Percentiles rank a stretch among this genome's conserved stretches.
phyloP scores from a whole-genome alignment of 768 basidiomycete genomes.

The Naganishia onofrii region DNA sequence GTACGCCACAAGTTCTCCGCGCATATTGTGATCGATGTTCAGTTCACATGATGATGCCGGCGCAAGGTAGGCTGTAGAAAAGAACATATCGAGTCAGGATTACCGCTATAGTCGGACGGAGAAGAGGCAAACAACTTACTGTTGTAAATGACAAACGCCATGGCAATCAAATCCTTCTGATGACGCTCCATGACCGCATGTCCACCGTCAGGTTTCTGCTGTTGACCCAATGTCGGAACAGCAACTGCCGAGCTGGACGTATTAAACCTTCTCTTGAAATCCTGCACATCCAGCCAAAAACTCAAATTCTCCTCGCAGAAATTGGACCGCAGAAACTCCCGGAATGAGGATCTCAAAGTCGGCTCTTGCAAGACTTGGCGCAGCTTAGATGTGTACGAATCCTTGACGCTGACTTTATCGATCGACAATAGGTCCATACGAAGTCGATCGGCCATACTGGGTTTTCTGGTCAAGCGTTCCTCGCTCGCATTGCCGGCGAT shows the following conservation, averaged over 20 bases:
- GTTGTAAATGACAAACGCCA: slow-evolving; percentile 71
- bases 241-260: slow-evolving; percentile 86
- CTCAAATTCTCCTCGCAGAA: slow-evolving; percentile 98
- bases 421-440: slow-evolving; percentile 34
- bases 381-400: slow-evolving; percentile 88
- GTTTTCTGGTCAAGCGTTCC: slow-evolving; percentile 27
- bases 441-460: slow-evolving; percentile 27
- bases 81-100: too few species aligned
- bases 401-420: slow-evolving; percentile 58
- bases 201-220: slow-evolving; percentile 56
- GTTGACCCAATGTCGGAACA: slow-evolving; percentile 31
- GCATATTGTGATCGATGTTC: slow-evolving; percentile 95
- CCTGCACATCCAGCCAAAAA: slow-evolving; percentile 95
- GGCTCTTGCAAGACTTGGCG: slow-evolving; percentile 91
- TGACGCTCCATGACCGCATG: slow-evolving; percentile 86
- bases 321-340: slow-evolving; percentile 87
- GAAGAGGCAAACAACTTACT: slow-evolving; percentile 41
- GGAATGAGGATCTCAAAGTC: slow-evolving; percentile 79
- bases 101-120: too few species aligned
- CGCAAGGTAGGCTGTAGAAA: slow-evolving; percentile 73
- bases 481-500: slow-evolving; percentile 5
- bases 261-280: slow-evolving; percentile 92
- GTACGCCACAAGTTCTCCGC: slow-evolving; percentile 90
- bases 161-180: slow-evolving; percentile 89
- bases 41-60: slow-evolving; percentile 92